phyloP scores from a whole-genome alignment of 1,284 basidiomycete species.

The Cryptococcus maquisensis region DNA sequence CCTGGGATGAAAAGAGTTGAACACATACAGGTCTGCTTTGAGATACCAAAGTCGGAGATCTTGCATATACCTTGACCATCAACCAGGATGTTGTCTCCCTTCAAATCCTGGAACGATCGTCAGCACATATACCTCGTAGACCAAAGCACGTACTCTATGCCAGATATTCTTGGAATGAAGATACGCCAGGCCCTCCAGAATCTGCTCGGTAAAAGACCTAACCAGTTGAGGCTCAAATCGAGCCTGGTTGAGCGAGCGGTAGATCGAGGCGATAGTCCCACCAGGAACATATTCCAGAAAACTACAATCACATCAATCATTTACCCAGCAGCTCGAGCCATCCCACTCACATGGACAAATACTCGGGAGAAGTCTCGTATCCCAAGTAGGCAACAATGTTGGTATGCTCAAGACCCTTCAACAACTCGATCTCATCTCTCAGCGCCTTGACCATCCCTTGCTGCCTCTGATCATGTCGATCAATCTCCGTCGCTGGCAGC shows the following conservation, averaged over 20 bases:
- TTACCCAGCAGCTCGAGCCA: neutral
- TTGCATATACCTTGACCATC: slow-evolving; percentile 92
- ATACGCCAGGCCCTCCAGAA: slow-evolving; percentile 86
- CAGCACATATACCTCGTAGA: neutral
- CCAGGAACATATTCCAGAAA: slow-evolving; percentile 98
- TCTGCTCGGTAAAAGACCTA: slow-evolving; percentile 88
- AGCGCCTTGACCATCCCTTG: slow-evolving; percentile 82
- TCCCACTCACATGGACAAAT: slow-evolving; percentile 79
- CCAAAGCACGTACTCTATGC: slow-evolving; percentile 63
- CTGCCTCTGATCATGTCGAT: slow-evolving; percentile 83
- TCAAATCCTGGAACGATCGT: slow-evolving; percentile 67
- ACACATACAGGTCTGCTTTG: slow-evolving; percentile 62
- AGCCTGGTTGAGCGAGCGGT: slow-evolving; percentile 79
- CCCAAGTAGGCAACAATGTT: slow-evolving; percentile 95
- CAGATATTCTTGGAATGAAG: slow-evolving; percentile 87
- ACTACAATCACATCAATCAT: slow-evolving; percentile 48
- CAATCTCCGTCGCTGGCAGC: slow-evolving; percentile 80
- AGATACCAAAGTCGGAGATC: slow-evolving; percentile 92
- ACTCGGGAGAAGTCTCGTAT: slow-evolving; percentile 86
- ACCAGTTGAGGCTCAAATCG: slow-evolving; percentile 74
- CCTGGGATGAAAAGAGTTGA: neutral
- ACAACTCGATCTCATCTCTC: slow-evolving; percentile 87
- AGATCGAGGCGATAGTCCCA: slow-evolving; percentile 88
- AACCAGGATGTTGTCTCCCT: slow-evolving; percentile 97
- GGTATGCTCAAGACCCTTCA: slow-evolving; percentile 95